Percentiles rank a stretch among this genome's conserved stretches.
Evolutionary conservation across 768 basidiomycete genomes (phyloP).

Genomic region (Royoungia palumana): DNA sequence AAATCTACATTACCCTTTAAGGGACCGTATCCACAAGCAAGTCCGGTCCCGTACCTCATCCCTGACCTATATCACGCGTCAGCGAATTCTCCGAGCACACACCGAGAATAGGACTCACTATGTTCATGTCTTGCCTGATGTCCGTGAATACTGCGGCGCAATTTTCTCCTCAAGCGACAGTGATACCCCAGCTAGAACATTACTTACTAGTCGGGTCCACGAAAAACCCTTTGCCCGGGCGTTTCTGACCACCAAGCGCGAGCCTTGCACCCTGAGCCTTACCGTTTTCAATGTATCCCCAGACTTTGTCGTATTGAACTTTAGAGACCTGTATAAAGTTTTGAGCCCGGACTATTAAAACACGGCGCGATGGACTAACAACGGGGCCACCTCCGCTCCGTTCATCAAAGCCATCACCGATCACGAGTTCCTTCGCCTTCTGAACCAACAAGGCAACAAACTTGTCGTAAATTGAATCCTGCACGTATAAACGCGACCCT

Average conservation of each 20-base stretch:
- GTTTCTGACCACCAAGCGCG: slow-evolving; percentile 76
- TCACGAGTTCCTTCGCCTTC: slow-evolving; percentile 64
- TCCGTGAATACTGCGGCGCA: slow-evolving; percentile 69
- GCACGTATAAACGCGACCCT: slow-evolving; percentile 86
- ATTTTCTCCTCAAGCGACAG: slow-evolving; percentile 4
- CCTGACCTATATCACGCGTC: slow-evolving; percentile 28
- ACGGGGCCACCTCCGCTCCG: slow-evolving; percentile 77
- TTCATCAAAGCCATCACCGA: slow-evolving; percentile 82
- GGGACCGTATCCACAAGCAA: slow-evolving; percentile 3
- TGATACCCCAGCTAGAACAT: slow-evolving; percentile 6
- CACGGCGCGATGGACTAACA: slow-evolving; percentile 42
- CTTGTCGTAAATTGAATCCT: slow-evolving; percentile 83
- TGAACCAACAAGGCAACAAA: slow-evolving; percentile 65
- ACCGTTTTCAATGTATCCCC: slow-evolving; percentile 85
- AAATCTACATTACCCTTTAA: slow-evolving; percentile 55
- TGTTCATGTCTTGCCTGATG: slow-evolving; percentile 78
- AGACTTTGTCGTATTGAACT: slow-evolving; percentile 79
- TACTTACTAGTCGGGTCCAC: slow-evolving; percentile 83
- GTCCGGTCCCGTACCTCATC: slow-evolving; percentile 27
- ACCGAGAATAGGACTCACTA: slow-evolving; percentile 47
- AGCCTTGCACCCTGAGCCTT: slow-evolving; percentile 79
- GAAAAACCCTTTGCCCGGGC: slow-evolving; percentile 76
- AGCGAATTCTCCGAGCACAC: slow-evolving; percentile 7
- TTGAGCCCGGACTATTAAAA: slow-evolving; percentile 7
- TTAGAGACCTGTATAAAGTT: slow-evolving; percentile 63